Evolutionary conservation across 768 basidiomycete species (phyloP).

Genomic region (Botryobasidium botryosum): DNA sequence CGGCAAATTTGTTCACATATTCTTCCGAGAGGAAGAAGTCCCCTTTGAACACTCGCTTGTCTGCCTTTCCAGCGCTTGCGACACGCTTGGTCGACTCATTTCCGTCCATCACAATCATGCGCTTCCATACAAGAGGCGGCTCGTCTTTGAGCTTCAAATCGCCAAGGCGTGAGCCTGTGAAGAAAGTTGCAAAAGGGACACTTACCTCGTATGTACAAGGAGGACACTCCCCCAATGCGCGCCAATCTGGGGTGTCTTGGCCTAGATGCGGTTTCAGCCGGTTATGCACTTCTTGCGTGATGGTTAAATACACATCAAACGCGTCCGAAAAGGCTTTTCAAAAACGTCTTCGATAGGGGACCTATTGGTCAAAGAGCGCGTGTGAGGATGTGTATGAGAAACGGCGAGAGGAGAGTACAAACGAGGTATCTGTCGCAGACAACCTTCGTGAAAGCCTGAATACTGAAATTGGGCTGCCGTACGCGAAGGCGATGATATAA

Average conservation of each 20-base stretch:
- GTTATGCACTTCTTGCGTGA: background rate
- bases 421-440: too few relatives aligned
- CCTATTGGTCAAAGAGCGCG: background rate
- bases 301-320: background rate
- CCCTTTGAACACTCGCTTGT: background rate
- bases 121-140: too few relatives aligned
- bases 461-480: background rate
- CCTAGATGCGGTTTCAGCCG: background rate
- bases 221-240: background rate
- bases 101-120: background rate
- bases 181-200: too few relatives aligned
- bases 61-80: background rate
- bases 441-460: background rate
- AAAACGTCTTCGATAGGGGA: background rate
- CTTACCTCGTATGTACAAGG: background rate
- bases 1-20: background rate
- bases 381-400: too few relatives aligned
- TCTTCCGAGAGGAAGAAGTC: background rate
- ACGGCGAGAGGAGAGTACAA: too few relatives aligned
- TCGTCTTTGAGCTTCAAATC: background rate
- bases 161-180: too few relatives aligned
- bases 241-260: conserved; percentile 1
- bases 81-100: background rate
- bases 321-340: background rate
- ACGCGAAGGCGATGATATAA: background rate